Percentiles rank a stretch among this genome's conserved stretches.
phyloP scores from a whole-genome alignment of 2,329 filamentous ascomycete genomes.

The Septoria petroselini region DNA sequence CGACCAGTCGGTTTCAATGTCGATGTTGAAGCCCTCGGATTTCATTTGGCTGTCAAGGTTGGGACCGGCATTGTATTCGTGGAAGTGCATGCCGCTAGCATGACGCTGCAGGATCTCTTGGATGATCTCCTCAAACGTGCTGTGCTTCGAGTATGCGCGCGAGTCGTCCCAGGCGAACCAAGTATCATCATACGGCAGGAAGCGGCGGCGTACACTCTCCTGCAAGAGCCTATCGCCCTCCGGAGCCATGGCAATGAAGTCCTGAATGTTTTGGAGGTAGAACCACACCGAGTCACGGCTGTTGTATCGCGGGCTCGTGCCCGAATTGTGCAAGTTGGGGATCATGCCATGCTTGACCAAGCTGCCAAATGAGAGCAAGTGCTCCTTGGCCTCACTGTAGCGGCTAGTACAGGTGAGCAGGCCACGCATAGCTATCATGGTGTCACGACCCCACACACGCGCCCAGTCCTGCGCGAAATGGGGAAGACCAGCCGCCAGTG shows the following conservation, averaged over 20 bases:
- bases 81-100: constrained; percentile 83
- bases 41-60: constrained; percentile 90
- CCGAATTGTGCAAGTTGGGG: constrained; percentile 84
- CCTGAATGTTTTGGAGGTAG: constrained; percentile 92
- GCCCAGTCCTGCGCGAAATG: constrained; percentile 95
- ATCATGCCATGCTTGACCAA: constrained; percentile 99
- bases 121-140: constrained; percentile 81
- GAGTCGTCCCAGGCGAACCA: constrained; percentile 82
- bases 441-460: constrained; percentile 93
- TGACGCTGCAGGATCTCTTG: constrained; percentile 93
- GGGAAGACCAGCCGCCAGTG: constrained; percentile 84
- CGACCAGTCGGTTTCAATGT: constrained; percentile 85
- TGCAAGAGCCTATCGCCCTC: constrained; percentile 71
- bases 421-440: constrained; percentile 92
- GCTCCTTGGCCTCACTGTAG: constrained; percentile 83
- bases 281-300: constrained; percentile 97
- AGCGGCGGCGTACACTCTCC: constrained; percentile 75
- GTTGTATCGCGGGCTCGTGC: constrained; percentile 86
- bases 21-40: constrained; percentile 84
- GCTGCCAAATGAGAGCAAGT: constrained; percentile 91
- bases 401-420: constrained; percentile 88
- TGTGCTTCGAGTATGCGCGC: constrained; percentile 79
- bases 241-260: constrained; percentile 80
- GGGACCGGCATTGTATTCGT: constrained; percentile 89
- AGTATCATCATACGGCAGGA: constrained; percentile 91